A percentile compares a stretch with the other conserved stretches of the same genome.
phyloP scores from a whole-genome alignment of 2,329 filamentous ascomycete species.

The Dendryphion nanum region DNA sequence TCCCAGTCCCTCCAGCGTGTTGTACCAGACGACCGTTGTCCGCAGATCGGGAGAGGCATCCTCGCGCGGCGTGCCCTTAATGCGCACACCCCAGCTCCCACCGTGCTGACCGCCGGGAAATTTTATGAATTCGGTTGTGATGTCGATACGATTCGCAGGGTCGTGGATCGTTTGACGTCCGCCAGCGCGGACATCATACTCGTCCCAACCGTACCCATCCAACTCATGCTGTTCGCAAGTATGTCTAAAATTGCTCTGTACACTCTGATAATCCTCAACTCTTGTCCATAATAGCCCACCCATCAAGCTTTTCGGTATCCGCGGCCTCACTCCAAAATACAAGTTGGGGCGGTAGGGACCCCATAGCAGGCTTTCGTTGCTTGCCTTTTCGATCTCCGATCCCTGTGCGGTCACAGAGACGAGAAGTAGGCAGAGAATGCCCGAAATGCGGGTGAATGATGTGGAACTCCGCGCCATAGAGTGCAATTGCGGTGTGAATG shows the following conservation, averaged over 20 bases:
- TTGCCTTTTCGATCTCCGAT: conserved; percentile 45
- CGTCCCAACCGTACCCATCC: conserved; percentile 95
- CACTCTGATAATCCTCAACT: conserved; percentile 72
- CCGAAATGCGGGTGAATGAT: conserved; percentile 11
- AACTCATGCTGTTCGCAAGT: conserved; percentile 97
- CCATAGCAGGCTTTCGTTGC: conserved; percentile 89
- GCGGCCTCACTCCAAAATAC: conserved; percentile 86
- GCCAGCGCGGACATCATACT: conserved; percentile 86
- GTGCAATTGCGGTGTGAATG: neutral
- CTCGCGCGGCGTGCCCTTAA: conserved; percentile 75
- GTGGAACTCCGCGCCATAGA: neutral
- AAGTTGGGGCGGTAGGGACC: conserved; percentile 91
- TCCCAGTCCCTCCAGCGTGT: conserved; percentile 74
- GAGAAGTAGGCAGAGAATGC: conserved; percentile 20
- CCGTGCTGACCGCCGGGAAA: conserved; percentile 80
- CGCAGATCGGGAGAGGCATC: conserved; percentile 66
- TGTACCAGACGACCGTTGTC: conserved; percentile 79
- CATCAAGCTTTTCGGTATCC: conserved; percentile 76
- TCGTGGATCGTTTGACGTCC: conserved; percentile 91
- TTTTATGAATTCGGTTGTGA: conserved; percentile 93
- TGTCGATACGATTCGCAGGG: conserved; percentile 79
- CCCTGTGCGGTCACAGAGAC: conserved; percentile 31
- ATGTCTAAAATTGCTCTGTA: conserved; percentile 81
- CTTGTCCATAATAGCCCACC: conserved; percentile 86
- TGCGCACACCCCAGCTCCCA: conserved; percentile 86